Base-by-base conservation (phyloP, 139 green algal genomes). In the Monoraphidium neglectum region DNA sequence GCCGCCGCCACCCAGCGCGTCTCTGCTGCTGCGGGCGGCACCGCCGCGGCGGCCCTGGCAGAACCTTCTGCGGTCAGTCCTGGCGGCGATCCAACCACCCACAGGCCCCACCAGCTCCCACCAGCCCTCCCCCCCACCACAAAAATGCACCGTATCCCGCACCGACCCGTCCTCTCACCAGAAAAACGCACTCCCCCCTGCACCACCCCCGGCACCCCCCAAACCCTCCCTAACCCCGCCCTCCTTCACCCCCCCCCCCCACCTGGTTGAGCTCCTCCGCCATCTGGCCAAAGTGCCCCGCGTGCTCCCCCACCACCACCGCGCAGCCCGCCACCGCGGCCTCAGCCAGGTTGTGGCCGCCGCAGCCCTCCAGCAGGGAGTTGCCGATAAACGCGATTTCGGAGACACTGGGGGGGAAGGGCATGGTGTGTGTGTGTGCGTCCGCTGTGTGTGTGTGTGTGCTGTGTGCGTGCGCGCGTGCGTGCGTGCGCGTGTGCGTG, bases 261-360 rank as follows among this genome's bases (percentile, higher is more conserved):
- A 76, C 81, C 28, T 83, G 61, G 75, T 92, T 92, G 16, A 92
- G 84, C 46, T 92, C 81, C 35, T 88, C 79, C 0, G 87, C 87
- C 82, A 92, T 86, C 21, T 57, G 35, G 10, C 46, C 74, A 36
- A 77, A 79, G 36, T 82, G 36, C 2, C 77, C 87, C 15, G 77
- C 82, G 56, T 90, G 70, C 30, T 81, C 78, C 23, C 87, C 87
- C 54, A 89, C 80, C 21, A 92, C 68, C 47, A 92, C 46, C 21
- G 87, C 87, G 68, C 84, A 88, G 53, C 87, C 83, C 0, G 84
- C 78, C n/a, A 92, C 84, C 2, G 87, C 85, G 1, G 80, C 66
- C 64, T 85, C 79, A 10, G 87, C 83, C 35, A 89, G 72, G 69
- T 81, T 86, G 77, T 87, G 76, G 1, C 82, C 80, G 18, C 53